Conservation (phyloP, 2,329 filamentous ascomycete species). For the Nakataea oryzae region DNA sequence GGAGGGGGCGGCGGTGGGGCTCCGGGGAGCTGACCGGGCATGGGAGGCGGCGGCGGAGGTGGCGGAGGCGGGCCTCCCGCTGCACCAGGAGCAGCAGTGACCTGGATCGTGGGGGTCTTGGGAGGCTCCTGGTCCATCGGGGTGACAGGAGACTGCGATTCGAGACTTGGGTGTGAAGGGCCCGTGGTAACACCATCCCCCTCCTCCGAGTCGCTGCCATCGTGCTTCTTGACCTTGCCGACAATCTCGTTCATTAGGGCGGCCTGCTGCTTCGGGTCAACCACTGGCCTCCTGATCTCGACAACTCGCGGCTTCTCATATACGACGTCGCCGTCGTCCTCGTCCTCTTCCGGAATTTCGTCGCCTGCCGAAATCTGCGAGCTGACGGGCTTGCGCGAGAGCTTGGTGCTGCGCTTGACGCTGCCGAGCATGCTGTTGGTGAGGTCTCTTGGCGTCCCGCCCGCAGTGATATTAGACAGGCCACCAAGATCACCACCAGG, state of each 20-base stretch:
- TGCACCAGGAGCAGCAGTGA: slow-evolving; percentile 29
- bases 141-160: slow-evolving; percentile 59
- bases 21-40: slow-evolving; percentile 20
- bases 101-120: slow-evolving; percentile 46
- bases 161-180: slow-evolving; percentile 64
- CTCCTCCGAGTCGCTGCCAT: slow-evolving; percentile 60
- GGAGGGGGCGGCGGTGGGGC: slow-evolving; percentile 23
- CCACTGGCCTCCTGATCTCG: slow-evolving; percentile 61
- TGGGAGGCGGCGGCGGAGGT: slow-evolving; percentile 25
- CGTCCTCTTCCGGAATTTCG: slow-evolving; percentile 30
- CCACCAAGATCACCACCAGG: slow-evolving; percentile 32
- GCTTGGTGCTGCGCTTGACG: slow-evolving; percentile 51
- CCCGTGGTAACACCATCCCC: slow-evolving; percentile 63
- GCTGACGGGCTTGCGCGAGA: slow-evolving; percentile 43
- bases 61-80: slow-evolving; percentile 38
- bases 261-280: slow-evolving; percentile 54
- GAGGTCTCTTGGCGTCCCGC: slow-evolving; percentile 50
- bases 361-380: slow-evolving; percentile 18
- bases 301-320: slow-evolving; percentile 74
- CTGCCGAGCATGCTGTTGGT: slow-evolving; percentile 65
- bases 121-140: slow-evolving; percentile 50
- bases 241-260: slow-evolving; percentile 62
- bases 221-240: slow-evolving; percentile 62
- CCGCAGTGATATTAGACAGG: slow-evolving; percentile 26
- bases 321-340: slow-evolving; percentile 47